phyloP scores from a whole-genome alignment of 1,139 yeast genomes.

The Yamadazyma sp. region DNA sequence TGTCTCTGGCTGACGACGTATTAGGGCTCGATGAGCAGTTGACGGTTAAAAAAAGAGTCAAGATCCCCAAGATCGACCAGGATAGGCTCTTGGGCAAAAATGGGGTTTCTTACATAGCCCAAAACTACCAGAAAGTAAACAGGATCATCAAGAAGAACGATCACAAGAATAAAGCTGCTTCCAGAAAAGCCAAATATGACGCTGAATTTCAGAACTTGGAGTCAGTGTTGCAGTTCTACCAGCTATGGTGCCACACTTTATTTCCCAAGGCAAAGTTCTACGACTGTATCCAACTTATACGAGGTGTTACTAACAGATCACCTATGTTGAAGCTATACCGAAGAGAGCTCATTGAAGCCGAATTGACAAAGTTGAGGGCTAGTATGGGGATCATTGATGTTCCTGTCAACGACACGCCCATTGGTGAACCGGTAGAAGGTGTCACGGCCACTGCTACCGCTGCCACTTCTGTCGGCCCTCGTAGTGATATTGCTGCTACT shows the following conservation, averaged over 20 bases:
- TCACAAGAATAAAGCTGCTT: slow-evolving; percentile 11
- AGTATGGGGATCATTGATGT: slow-evolving; percentile 33
- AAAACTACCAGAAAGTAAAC: slow-evolving; percentile 36
- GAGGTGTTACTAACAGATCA: slow-evolving; percentile 35
- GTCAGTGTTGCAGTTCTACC: slow-evolving; percentile 63
- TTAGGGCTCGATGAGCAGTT: slow-evolving; percentile 43
- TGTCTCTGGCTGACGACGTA: slow-evolving; percentile 22
- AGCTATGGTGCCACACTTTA: slow-evolving; percentile 80
- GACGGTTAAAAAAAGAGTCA: slow-evolving; percentile 31
- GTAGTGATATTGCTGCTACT: slow-evolving; percentile 5
- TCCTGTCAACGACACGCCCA: slow-evolving; percentile 2
- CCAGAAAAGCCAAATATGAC: slow-evolving; percentile 27
- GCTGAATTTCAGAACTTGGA: slow-evolving; percentile 44
- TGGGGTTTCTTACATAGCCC: slow-evolving; percentile 49
- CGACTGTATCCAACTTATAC: slow-evolving; percentile 49
- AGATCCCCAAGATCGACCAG: slow-evolving; percentile 47
- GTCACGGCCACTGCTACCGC: background rate
- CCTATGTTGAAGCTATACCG: slow-evolving; percentile 36
- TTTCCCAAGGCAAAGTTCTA: slow-evolving; percentile 76
- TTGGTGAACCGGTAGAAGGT: background rate
- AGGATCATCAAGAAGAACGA: slow-evolving; percentile 31
- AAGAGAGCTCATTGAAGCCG: slow-evolving; percentile 34
- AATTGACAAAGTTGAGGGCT: slow-evolving; percentile 32
- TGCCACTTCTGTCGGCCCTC: background rate
- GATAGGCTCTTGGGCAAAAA: slow-evolving; percentile 46